A percentile compares a stretch with the other conserved stretches of the same genome.
phyloP scores from a whole-genome alignment of 1,284 basidiomycete species.

The Ustilago esculenta region DNA sequence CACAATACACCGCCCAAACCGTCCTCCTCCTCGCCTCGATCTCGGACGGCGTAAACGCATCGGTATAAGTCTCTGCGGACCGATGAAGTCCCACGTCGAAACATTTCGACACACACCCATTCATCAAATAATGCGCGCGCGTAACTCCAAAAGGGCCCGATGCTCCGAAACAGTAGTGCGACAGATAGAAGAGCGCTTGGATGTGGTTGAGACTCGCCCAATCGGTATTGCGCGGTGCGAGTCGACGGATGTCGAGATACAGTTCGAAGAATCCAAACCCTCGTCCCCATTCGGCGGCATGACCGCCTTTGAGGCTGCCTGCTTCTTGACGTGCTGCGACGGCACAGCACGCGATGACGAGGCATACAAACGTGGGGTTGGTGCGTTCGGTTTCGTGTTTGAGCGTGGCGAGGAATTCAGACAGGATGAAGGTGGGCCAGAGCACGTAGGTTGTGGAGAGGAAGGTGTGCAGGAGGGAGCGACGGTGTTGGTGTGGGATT shows the following conservation, averaged over 20 bases:
- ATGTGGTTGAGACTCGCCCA: conserved; percentile 50
- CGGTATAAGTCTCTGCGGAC: conserved; percentile 50
- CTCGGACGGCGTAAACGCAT: conserved; percentile 44
- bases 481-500: conserved; percentile 44
- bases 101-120: conserved; percentile 50
- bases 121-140: conserved; percentile 45
- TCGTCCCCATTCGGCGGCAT: conserved; percentile 42
- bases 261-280: conserved; percentile 49
- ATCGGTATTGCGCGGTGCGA: conserved; percentile 39
- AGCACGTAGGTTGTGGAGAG: conserved; percentile 48
- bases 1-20: conserved; percentile 48
- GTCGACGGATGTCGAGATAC: conserved; percentile 42
- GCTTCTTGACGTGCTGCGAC: conserved; percentile 46
- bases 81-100: conserved; percentile 49
- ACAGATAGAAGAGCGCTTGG: conserved; percentile 47
- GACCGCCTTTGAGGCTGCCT: conserved; percentile 44
- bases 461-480: conserved; percentile 44
- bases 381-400: conserved; percentile 33
- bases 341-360: conserved; percentile 46
- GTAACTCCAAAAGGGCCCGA: conserved; percentile 45
- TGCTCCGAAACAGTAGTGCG: conserved; percentile 49
- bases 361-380: conserved; percentile 44
- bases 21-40: conserved; percentile 47
- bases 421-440: conserved; percentile 49
- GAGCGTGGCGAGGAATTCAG: conserved; percentile 45